Conservation (phyloP, 306 rosid genomes). For the Castanea crenata region DNA sequence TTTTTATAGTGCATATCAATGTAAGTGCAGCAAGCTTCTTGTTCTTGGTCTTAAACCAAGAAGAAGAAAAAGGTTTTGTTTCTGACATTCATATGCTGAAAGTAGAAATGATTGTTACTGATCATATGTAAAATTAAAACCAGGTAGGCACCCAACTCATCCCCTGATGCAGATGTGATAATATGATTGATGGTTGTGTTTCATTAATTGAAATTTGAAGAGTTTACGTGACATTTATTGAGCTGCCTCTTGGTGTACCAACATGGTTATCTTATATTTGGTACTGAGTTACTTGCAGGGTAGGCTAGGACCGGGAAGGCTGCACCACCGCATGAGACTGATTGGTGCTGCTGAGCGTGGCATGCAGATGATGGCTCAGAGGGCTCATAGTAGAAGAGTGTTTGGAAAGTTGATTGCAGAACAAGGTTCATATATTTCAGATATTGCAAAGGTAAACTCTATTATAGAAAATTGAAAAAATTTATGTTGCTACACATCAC, state of each 20-base stretch:
- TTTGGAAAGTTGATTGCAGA: conserved; percentile 89
- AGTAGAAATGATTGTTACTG: conserved; percentile 4
- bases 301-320: conserved; percentile 93
- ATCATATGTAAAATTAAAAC: too few species aligned
- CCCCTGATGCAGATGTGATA: not conserved
- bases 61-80: not conserved
- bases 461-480: not conserved
- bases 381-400: conserved; percentile 75
- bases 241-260: conserved; percentile 11
- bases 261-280: not conserved
- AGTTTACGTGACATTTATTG: conserved; percentile 1
- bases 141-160: too few species aligned
- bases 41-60: not conserved
- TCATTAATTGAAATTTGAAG: not conserved
- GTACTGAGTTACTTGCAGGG: conserved; percentile 55
- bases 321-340: conserved; percentile 97
- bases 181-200: not conserved
- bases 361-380: conserved; percentile 75
- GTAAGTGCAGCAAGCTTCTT: not conserved
- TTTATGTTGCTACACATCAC: not conserved
- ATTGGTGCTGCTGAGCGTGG: conserved; percentile 94
- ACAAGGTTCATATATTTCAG: conserved; percentile 84
- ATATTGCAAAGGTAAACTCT: conserved; percentile 69
- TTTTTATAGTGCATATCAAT: not conserved
- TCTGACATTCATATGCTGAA: not conserved